A percentile compares a stretch with the other conserved stretches of the same genome.
Conservation (phyloP, 352 stramenopile species). For the Pythium guiyangense region DNA sequence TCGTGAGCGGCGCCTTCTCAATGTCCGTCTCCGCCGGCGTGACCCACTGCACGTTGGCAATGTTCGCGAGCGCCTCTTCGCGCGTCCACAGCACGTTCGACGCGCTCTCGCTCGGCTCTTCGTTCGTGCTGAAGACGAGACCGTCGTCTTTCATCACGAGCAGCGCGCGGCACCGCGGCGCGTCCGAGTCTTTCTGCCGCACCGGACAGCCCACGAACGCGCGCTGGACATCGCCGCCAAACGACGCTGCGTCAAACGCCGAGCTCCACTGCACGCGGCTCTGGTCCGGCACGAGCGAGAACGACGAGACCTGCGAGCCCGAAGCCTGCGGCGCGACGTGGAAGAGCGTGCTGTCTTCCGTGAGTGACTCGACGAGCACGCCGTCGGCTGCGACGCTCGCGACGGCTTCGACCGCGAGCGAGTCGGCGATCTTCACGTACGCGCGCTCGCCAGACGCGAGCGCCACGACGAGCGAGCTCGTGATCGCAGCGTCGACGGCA, state of each 20-base stretch:
- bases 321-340: slow-evolving; percentile 26
- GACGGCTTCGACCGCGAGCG: slow-evolving; percentile 32
- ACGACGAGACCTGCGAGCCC: slow-evolving; percentile 34
- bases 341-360: slow-evolving; percentile 52
- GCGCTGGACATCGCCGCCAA: slow-evolving; percentile 41
- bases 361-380: slow-evolving; percentile 48
- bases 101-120: slow-evolving; percentile 19
- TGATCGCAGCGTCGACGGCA: slow-evolving; percentile 34
- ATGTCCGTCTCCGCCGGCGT: slow-evolving; percentile 73
- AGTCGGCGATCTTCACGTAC: slow-evolving; percentile 42
- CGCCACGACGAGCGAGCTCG: slow-evolving; percentile 41
- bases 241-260: slow-evolving; percentile 38
- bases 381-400: slow-evolving; percentile 35
- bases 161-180: slow-evolving; percentile 43
- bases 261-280: slow-evolving; percentile 35
- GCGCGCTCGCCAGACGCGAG: slow-evolving; percentile 55
- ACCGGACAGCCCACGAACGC: slow-evolving; percentile 55
- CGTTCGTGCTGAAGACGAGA: slow-evolving; percentile 65
- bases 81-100: slow-evolving; percentile 59
- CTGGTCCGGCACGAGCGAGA: slow-evolving; percentile 23
- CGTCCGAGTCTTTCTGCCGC: slow-evolving; percentile 46
- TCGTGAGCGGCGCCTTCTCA: slow-evolving; percentile 65
- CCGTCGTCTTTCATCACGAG: slow-evolving; percentile 72
- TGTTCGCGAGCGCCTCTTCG: slow-evolving; percentile 75
- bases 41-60: slow-evolving; percentile 75